Conservation (phyloP, 192 early-diverging fungal genomes). For the Umbelopsis vinacea region DNA sequence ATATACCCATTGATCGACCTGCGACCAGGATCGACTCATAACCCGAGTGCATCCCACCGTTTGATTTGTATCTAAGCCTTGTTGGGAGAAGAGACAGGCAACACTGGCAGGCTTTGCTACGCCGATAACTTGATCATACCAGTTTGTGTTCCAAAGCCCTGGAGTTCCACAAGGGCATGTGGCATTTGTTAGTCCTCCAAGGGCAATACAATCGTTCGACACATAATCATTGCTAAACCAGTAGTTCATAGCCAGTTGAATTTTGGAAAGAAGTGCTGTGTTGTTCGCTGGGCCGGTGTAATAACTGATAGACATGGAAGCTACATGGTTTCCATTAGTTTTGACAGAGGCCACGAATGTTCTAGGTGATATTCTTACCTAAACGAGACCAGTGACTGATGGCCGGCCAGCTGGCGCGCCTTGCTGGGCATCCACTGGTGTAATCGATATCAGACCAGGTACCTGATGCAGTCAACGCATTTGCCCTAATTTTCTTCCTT, state of each 20-base stretch:
- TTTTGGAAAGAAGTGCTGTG: conserved; percentile 13
- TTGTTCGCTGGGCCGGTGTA: conserved; percentile 12
- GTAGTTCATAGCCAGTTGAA: conserved; percentile 26
- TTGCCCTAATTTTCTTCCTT: conserved; percentile 4
- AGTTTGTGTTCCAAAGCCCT: conserved; percentile 38
- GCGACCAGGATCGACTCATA: conserved; percentile 7
- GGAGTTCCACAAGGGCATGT: conserved; percentile 40
- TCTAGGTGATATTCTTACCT: conserved; percentile 1
- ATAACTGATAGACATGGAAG: conserved; percentile 25
- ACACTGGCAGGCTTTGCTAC: background rate
- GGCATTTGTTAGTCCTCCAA: conserved; percentile 29
- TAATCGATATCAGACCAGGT: conserved; percentile 37
- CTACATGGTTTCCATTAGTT: background rate
- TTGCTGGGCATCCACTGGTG: conserved; percentile 28
- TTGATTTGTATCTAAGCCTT: conserved; percentile 4
- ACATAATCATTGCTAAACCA: conserved; percentile 32
- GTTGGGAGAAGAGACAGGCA: conserved; percentile 29
- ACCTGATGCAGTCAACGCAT: conserved; percentile 12
- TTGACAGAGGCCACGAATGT: background rate
- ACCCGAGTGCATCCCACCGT: conserved; percentile 15
- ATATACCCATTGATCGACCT: conserved; percentile 23
- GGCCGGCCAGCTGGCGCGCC: conserved; percentile 37
- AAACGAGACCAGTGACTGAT: conserved; percentile 26
- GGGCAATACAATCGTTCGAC: conserved; percentile 20
- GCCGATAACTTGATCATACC: conserved; percentile 36